phyloP scores from a whole-genome alignment of 345 rosid species.

The Viola odorata region DNA sequence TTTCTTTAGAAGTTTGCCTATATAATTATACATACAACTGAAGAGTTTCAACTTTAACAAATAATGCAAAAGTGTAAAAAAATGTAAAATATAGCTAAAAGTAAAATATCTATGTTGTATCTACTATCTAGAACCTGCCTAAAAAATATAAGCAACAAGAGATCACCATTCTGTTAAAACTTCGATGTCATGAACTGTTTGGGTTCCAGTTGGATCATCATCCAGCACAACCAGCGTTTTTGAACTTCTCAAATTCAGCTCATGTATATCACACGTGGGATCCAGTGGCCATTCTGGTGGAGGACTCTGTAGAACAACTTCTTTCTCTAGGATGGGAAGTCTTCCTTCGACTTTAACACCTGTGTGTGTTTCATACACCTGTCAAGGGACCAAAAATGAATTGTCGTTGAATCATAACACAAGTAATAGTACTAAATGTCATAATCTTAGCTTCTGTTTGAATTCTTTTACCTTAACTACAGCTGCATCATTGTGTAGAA shows the following conservation, averaged over 20 bases:
- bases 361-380: conserved; percentile 85
- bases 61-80: neutral
- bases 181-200: conserved; percentile 94
- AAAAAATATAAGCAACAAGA: too few relatives aligned
- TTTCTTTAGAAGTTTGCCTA: too few relatives aligned
- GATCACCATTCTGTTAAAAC: conserved; percentile 92
- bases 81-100: neutral
- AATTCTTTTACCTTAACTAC: conserved; percentile 69
- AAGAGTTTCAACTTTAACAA: neutral
- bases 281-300: conserved; percentile 84
- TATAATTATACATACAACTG: too few relatives aligned
- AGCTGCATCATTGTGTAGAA: conserved; percentile 41
- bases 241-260: conserved; percentile 50
- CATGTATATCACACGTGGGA: conserved; percentile 58
- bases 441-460: neutral
- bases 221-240: conserved; percentile 89
- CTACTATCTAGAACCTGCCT: too few relatives aligned
- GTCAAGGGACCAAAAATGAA: conserved; percentile 8
- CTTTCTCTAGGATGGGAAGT: conserved; percentile 65
- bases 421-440: neutral
- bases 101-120: neutral
- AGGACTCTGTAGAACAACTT: conserved; percentile 55
- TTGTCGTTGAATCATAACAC: conserved; percentile 6
- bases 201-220: conserved; percentile 99
- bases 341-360: conserved; percentile 83